Evolutionary conservation across 345 rosid species (phyloP).

Genomic region (Lepidium africanum): DNA sequence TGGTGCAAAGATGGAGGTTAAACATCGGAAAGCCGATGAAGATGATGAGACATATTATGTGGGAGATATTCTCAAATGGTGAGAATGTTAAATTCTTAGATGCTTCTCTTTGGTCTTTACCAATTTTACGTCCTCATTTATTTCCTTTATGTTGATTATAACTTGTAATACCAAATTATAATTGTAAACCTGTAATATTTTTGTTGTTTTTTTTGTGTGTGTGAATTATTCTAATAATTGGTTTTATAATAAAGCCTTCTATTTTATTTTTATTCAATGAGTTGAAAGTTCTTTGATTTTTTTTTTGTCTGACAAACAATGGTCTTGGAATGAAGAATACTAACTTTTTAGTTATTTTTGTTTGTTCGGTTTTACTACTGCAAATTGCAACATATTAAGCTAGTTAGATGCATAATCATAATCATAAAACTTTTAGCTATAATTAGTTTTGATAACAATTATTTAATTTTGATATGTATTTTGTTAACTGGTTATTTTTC

Average conservation of each 20-base stretch:
- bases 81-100: slow-evolving; percentile 29
- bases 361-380: neutral
- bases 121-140: slow-evolving; percentile 62
- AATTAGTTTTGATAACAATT: no score
- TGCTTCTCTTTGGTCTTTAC: slow-evolving; percentile 47
- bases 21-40: slow-evolving; percentile 42
- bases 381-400: neutral
- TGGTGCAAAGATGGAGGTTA: slow-evolving; percentile 59
- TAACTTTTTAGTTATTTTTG: neutral
- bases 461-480: no score
- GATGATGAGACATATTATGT: slow-evolving; percentile 53
- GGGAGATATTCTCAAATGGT: slow-evolving; percentile 43
- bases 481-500: no score
- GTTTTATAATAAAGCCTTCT: neutral
- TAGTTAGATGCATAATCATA: neutral
- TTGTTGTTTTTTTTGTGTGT: neutral
- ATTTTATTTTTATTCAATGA: neutral
- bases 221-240: neutral
- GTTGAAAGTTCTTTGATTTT: no score
- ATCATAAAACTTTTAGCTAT: no score
- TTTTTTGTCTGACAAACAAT: no score
- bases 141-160: slow-evolving; percentile 62
- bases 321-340: neutral
- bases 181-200: slow-evolving; percentile 3
- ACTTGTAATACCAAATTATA: neutral